Percentiles rank a stretch among this genome's conserved stretches.
These are phyloP conservation scores for Trichosporon sp. DNA, from an alignment of 1,284 basidiomycete genomes.

Conservation along the genomic window DNA sequence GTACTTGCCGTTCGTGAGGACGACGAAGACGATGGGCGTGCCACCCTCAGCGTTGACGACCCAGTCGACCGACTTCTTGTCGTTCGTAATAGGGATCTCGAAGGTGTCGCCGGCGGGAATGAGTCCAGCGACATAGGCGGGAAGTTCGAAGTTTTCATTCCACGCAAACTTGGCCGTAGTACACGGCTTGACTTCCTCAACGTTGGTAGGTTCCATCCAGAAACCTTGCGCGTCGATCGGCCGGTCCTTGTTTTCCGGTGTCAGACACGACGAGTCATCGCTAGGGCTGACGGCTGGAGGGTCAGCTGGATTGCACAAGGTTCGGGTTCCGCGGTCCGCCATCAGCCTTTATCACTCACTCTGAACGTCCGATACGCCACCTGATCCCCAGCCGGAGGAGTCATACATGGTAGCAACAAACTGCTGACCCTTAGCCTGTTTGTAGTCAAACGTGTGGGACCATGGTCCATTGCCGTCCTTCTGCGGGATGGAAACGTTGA, in stretches of 20 bases:
- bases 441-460: too few species aligned
- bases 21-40: constrained; percentile 43
- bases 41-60: constrained; percentile 39
- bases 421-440: constrained; percentile 32
- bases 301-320: neutral
- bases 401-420: constrained; percentile 48
- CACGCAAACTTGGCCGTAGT: constrained; percentile 38
- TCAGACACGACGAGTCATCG: neutral
- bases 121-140: constrained; percentile 42
- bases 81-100: constrained; percentile 35
- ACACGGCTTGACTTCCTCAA: constrained; percentile 37
- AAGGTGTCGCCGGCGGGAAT: constrained; percentile 45
- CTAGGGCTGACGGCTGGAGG: neutral
- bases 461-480: constrained; percentile 1
- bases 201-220: constrained; percentile 33
- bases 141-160: constrained; percentile 39
- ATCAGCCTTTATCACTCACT: constrained; percentile 34
- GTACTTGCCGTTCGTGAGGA: constrained; percentile 38
- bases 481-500: constrained; percentile 43
- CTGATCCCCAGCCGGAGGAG: constrained; percentile 42
- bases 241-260: neutral
- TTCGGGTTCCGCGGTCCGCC: neutral
- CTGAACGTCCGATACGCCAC: constrained; percentile 43
- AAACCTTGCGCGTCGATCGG: constrained; percentile 36
- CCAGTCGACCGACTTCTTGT: constrained; percentile 34